Evolutionary conservation across 257 asterid species (phyloP).

Genomic region (Gentiana straminea): DNA sequence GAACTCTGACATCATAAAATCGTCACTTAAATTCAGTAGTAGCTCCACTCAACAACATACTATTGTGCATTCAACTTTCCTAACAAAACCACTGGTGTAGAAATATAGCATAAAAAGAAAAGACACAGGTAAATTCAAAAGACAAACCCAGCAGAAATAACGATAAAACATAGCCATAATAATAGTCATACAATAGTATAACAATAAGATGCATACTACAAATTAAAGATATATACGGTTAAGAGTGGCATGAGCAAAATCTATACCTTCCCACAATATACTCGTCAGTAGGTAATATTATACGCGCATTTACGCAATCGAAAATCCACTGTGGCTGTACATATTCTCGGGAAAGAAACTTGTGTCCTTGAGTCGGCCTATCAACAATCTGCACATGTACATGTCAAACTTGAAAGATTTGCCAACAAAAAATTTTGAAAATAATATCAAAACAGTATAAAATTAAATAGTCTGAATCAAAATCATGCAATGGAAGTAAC

Average conservation of each 20-base stretch:
- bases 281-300: constrained; percentile 68
- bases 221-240: background rate
- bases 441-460: background rate
- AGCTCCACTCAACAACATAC: too few species aligned
- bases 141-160: background rate
- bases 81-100: too few species aligned
- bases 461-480: background rate
- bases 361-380: constrained; percentile 76
- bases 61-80: background rate
- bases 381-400: constrained; percentile 67
- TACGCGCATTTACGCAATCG: constrained; percentile 83
- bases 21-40: background rate
- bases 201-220: background rate
- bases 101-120: too few species aligned
- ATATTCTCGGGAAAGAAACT: constrained; percentile 75
- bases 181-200: background rate
- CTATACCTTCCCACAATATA: constrained; percentile 73
- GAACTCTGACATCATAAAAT: constrained; percentile 43
- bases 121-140: too few species aligned
- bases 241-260: constrained; percentile 5
- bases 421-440: too few species aligned
- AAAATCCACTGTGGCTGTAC: constrained; percentile 96
- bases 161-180: background rate
- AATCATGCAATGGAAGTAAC: background rate
- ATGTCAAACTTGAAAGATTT: too few species aligned